Evolutionary conservation across 2,329 filamentous ascomycete species (phyloP).

Genomic region (Fusarium heterosporum): DNA sequence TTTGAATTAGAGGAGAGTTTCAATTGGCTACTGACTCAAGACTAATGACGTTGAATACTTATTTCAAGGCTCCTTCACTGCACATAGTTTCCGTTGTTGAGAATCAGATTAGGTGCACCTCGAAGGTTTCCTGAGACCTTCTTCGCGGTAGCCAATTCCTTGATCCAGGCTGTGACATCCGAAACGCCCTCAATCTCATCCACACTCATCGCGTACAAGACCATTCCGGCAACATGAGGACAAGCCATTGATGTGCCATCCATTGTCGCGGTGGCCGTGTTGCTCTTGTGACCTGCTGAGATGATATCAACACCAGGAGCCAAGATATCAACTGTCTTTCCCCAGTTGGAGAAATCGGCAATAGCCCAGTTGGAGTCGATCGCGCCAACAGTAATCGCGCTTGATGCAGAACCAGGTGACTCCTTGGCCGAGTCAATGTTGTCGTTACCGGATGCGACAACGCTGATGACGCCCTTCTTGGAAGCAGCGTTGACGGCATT

Average conservation of each 20-base stretch:
- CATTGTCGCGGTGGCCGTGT: constrained; percentile 50
- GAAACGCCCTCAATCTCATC: constrained; percentile 4
- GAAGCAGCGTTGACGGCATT: constrained; percentile 41
- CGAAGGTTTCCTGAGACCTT: constrained; percentile 1
- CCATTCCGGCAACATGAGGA: constrained; percentile 65
- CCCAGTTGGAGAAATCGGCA: constrained; percentile 60
- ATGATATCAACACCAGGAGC: constrained; percentile 58
- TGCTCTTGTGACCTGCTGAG: constrained; percentile 52
- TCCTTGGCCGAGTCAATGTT: constrained; percentile 14
- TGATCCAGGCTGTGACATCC: constrained; percentile 10
- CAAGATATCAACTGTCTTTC: constrained; percentile 57
- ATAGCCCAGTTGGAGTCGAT: constrained; percentile 50
- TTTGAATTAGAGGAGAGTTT: too few species aligned
- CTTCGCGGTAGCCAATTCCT: not conserved
- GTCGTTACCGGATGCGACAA: constrained; percentile 51
- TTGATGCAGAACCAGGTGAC: constrained; percentile 43
- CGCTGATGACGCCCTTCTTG: constrained; percentile 52
- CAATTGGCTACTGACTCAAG: too few species aligned
- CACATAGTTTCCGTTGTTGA: constrained; percentile 8
- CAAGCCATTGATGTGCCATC: constrained; percentile 65
- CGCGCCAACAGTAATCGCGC: constrained; percentile 47
- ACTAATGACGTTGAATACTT: too few species aligned
- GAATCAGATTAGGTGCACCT: constrained; percentile 17
- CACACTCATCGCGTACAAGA: constrained; percentile 53
- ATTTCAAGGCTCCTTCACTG: not conserved